Percentiles rank a stretch among this genome's conserved stretches.
Evolutionary conservation across 768 basidiomycete genomes (phyloP).

Genomic region (Boletus reticuloceps): DNA sequence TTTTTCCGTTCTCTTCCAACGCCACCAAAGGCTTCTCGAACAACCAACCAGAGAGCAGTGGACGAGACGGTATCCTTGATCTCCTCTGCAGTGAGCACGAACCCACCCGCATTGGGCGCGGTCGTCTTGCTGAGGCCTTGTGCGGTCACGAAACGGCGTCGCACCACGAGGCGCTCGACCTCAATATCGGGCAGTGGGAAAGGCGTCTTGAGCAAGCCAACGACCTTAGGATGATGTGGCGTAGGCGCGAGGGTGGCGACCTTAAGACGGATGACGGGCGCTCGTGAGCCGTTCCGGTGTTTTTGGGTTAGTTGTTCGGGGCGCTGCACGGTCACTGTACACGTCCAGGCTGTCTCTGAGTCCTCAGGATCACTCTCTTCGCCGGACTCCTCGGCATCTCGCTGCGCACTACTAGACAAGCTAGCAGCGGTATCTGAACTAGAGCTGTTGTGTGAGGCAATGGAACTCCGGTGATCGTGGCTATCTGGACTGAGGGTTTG

Average conservation of each 20-base stretch:
- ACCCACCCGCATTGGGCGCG: conserved; percentile 20
- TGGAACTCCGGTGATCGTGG: conserved; percentile 37
- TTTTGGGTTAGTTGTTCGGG: conserved; percentile 21
- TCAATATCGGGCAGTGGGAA: conserved; percentile 84
- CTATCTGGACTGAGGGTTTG: conserved; percentile 10
- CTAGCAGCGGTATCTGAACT: conserved; percentile 33
- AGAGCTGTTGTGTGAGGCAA: conserved; percentile 39
- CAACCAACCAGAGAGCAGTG: conserved; percentile 88
- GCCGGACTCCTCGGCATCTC: conserved; percentile 46
- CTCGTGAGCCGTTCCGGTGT: conserved; percentile 6
- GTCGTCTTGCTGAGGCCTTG: conserved; percentile 27
- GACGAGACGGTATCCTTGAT: conserved; percentile 90
- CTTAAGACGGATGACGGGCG: conserved; percentile 44
- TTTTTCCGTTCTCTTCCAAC: conserved; percentile 77
- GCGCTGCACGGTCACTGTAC: conserved; percentile 68
- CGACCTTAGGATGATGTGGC: conserved; percentile 94
- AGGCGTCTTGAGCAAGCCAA: conserved; percentile 87
- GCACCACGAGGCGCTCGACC: conserved; percentile 55
- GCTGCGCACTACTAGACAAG: conserved; percentile 16
- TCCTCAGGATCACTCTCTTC: conserved; percentile 95
- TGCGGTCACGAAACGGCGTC: conserved; percentile 43
- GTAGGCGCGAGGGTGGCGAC: conserved; percentile 87
- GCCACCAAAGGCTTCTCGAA: conserved; percentile 90
- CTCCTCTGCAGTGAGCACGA: conserved; percentile 82
- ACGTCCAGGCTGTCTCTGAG: conserved; percentile 95